A percentile compares a stretch with the other conserved stretches of the same genome.
Conservation (phyloP, 805 yeast genomes). For the Saturnispora bothae region DNA sequence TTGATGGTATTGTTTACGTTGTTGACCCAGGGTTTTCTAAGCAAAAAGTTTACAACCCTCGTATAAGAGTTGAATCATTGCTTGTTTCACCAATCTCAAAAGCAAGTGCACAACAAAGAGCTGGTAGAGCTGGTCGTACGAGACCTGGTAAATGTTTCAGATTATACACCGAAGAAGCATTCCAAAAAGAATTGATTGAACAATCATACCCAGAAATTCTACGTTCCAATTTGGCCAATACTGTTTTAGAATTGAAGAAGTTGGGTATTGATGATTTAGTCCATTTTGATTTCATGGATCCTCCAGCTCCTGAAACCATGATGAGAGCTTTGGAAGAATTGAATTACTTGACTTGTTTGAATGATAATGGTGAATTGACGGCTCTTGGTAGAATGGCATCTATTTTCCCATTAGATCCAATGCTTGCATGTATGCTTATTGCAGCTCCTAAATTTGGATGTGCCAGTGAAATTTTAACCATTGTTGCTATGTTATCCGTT, state of each 20-base stretch:
- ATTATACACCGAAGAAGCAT: slow-evolving; percentile 92
- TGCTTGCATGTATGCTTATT: slow-evolving; percentile 86
- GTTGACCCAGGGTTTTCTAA: slow-evolving; percentile 97
- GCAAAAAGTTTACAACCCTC: slow-evolving; percentile 92
- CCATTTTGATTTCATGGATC: slow-evolving; percentile 97
- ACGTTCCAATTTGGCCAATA: slow-evolving; percentile 80
- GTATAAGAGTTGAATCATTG: slow-evolving; percentile 89
- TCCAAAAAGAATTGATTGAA: slow-evolving; percentile 84
- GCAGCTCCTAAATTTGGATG: slow-evolving; percentile 79
- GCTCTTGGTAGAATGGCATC: slow-evolving; percentile 85
- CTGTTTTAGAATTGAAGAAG: slow-evolving; percentile 87
- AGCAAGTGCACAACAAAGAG: slow-evolving; percentile 97
- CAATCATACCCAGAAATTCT: slow-evolving; percentile 95
- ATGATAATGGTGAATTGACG: slow-evolving; percentile 86
- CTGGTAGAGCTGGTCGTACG: slow-evolving; percentile 99
- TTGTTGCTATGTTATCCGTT: slow-evolving; percentile 84
- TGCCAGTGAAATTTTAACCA: slow-evolving; percentile 78
- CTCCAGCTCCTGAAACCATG: slow-evolving; percentile 99
- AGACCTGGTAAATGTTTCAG: slow-evolving; percentile 88
- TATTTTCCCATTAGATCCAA: slow-evolving; percentile 91
- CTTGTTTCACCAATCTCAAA: slow-evolving; percentile 93
- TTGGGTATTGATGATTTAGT: slow-evolving; percentile 93
- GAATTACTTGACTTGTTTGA: slow-evolving; percentile 79
- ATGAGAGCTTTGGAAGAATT: slow-evolving; percentile 97
- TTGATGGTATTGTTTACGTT: slow-evolving; percentile 94